Evolutionary conservation across 2,329 filamentous ascomycete species (phyloP).

Genomic region (Hymenoscyphus fraxineus): DNA sequence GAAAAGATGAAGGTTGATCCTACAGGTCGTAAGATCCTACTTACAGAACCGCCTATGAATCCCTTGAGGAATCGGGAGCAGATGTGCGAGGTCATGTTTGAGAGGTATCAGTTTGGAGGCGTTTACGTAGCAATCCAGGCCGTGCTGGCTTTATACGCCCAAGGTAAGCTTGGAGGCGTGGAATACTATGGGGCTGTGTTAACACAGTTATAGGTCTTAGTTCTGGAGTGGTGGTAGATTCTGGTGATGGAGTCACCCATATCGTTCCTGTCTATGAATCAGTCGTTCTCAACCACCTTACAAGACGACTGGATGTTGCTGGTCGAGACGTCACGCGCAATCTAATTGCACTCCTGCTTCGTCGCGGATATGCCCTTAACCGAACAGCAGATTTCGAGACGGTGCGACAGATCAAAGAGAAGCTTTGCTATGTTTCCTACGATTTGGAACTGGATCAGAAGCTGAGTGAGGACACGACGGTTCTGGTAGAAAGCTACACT

Average conservation of each 20-base stretch:
- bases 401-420: conserved; percentile 98
- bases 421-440: conserved; percentile 98
- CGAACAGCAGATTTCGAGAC: conserved; percentile 98
- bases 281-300: conserved; percentile 95
- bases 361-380: conserved; percentile 94
- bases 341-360: conserved; percentile 88
- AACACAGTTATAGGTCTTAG: conserved; percentile 60
- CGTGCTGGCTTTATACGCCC: conserved; percentile 90
- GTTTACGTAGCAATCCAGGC: conserved; percentile 98
- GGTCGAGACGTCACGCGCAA: conserved; percentile 98
- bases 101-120: conserved; percentile 91
- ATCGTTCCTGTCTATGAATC: conserved; percentile 99
- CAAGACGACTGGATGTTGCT: conserved; percentile 87
- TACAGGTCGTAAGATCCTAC: conserved; percentile 88
- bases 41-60: conserved; percentile 98
- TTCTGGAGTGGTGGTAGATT: conserved; percentile 97
- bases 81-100: conserved; percentile 99
- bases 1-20: conserved; percentile 96
- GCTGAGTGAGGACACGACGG: conserved; percentile 94
- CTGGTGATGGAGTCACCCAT: conserved; percentile 95
- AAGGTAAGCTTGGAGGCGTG: conserved; percentile 49
- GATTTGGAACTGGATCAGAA: conserved; percentile 95
- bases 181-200: conserved; percentile 3
- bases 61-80: conserved; percentile 93
- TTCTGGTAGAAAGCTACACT: conserved; percentile 95